Evolutionary conservation across 345 rosid genomes (phyloP), one percentile per base, ranked within the genome.

Genomic region (Citrus australasica): DNA sequence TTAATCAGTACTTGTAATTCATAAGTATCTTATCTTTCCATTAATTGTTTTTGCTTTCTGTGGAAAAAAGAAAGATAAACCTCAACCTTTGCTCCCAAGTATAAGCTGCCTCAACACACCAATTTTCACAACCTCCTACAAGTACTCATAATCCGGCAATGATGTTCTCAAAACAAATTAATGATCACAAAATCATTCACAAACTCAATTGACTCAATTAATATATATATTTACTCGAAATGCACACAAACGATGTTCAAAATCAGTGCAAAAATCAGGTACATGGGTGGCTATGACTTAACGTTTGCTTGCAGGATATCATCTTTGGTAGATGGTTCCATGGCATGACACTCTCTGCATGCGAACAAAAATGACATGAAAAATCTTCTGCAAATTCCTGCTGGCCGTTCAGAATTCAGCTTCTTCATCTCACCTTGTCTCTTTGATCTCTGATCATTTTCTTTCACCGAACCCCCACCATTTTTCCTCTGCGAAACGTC

Each of bases 271-370:
- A 69, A 69, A 32, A 3, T 4, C 53, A 38, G 48, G 4, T 67
- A 17, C 30, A 40, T 24, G 56, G 32, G 24, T 25, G 33, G 14
- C 48, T 60, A 71, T 30, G 7, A 6, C 27, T 76, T 60, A 33
- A 67, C 58, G 35, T 32, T 63, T 70, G 21, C 46, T 24, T 66
- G 58, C 60, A 66, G 33, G 25, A 69, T 19, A 27, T 82, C 82
- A 67, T 82, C 86, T 69, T 82, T 73, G 69, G 76, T 76, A 22
- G 90, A 76, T 75, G 95, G 85, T 79, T 92, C 98, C 95, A 94
- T 91, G 71, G 98, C 92, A 80, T 94, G 98, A 65, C 96, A 94
- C 68, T 87, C 88, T 78, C 88, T 84, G 76, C 97, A 94, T 69
- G 87, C 89, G 81, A 86, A 81, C 78, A 90, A 75, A 76, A 92